Percentiles rank a stretch among this genome's conserved stretches.
Conservation (phyloP, 306 rosid species). For the Prunus mongolica region DNA sequence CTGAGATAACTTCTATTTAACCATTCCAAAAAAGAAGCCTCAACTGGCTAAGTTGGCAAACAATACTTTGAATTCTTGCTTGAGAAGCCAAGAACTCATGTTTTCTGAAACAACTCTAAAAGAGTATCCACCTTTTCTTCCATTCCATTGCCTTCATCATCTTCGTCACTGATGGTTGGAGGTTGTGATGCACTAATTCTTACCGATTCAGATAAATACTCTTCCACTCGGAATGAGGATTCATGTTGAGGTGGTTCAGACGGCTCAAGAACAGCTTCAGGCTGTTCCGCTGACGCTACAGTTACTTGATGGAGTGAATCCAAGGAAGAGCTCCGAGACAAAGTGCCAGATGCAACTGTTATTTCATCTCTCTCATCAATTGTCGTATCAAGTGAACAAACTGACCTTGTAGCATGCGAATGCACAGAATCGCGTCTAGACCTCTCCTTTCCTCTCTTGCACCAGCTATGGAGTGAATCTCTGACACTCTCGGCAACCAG, state of each 20-base stretch:
- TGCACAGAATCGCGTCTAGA: slow-evolving; percentile 60
- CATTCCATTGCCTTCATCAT: slow-evolving; percentile 22
- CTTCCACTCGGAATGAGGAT: slow-evolving; percentile 31
- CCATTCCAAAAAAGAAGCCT: not conserved
- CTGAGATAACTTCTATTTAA: not conserved
- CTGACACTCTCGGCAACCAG: slow-evolving; percentile 82
- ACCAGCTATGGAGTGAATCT: slow-evolving; percentile 94
- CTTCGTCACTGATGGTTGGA: slow-evolving; percentile 27
- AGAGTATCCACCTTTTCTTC: slow-evolving; percentile 53
- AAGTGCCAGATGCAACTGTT: slow-evolving; percentile 70
- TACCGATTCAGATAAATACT: slow-evolving; percentile 40
- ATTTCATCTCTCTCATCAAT: slow-evolving; percentile 74
- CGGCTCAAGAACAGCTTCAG: slow-evolving; percentile 27
- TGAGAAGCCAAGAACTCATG: slow-evolving; percentile 16
- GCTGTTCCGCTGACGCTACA: slow-evolving; percentile 44
- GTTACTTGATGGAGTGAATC: slow-evolving; percentile 69
- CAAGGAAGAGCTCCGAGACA: slow-evolving; percentile 70
- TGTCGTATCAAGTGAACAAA: slow-evolving; percentile 72
- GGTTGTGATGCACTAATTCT: slow-evolving; percentile 21
- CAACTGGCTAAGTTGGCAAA: not conserved
- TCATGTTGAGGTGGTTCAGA: slow-evolving; percentile 19
- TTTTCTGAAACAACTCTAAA: slow-evolving; percentile 61
- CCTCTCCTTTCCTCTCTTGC: slow-evolving; percentile 88
- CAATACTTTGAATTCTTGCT: not conserved
- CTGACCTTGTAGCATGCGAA: slow-evolving; percentile 64